Evolutionary conservation across 148 eudicot genomes (phyloP).

Genomic region (Fallopia convolvulus): DNA sequence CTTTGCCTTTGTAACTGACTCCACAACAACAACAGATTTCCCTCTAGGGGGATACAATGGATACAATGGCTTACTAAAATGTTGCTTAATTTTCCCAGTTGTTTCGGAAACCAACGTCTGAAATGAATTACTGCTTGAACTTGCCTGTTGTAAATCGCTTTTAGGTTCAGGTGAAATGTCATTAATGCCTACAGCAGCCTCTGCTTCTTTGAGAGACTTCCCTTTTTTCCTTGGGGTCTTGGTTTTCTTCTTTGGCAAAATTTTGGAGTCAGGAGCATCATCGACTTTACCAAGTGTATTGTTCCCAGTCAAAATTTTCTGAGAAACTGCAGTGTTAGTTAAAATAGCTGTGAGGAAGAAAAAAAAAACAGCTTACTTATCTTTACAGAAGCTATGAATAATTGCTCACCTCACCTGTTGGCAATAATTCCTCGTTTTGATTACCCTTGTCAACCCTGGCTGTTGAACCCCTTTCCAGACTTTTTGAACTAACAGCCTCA

Average conservation of each 20-base stretch:
- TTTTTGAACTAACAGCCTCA: conserved; percentile 23
- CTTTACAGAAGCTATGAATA: conserved; percentile 1
- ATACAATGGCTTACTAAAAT: conserved; percentile 20
- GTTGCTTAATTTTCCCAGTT: conserved; percentile 28
- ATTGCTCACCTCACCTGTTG: conserved; percentile 41
- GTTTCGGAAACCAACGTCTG: too few relatives aligned
- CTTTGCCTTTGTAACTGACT: conserved; percentile 86
- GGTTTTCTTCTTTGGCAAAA: conserved; percentile 27
- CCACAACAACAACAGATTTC: conserved; percentile 88
- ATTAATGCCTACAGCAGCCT: conserved; percentile 19
- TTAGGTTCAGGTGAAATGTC: conserved; percentile 20
- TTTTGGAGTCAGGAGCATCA: conserved; percentile 21
- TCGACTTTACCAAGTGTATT: conserved; percentile 22
- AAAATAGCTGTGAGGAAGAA: conserved; percentile 20
- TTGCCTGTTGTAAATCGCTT: conserved; percentile 16
- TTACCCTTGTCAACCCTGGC: conserved; percentile 16
- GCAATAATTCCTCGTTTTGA: conserved; percentile 20
- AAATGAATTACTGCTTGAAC: conserved; percentile 21
- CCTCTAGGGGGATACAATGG: conserved; percentile 69
- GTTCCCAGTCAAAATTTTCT: conserved; percentile 34
- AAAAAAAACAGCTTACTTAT: not conserved
- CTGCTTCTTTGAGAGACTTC: conserved; percentile 26
- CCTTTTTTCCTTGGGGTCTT: conserved; percentile 28
- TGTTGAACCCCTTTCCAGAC: conserved; percentile 20
- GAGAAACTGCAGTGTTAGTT: conserved; percentile 30